phyloP scores from a whole-genome alignment of 192 early-diverging fungal species.

The Phycomyces nitens region DNA sequence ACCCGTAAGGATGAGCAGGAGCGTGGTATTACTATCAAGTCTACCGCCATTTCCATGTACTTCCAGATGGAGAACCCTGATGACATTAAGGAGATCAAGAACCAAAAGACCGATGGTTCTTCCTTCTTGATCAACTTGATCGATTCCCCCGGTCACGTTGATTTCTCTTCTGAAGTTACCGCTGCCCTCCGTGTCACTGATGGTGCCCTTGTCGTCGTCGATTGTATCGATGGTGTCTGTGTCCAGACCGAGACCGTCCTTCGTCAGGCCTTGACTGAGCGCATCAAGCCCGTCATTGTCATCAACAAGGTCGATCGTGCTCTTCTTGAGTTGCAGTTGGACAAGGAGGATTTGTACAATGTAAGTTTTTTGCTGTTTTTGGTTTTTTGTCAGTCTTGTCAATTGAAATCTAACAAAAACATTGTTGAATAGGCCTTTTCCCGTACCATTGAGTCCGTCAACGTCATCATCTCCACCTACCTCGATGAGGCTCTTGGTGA shows the following conservation, averaged over 20 bases:
- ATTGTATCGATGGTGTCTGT: constrained; percentile 96
- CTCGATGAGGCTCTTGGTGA: constrained; percentile 84
- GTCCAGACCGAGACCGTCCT: constrained; percentile 99
- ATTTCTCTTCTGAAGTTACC: constrained; percentile 98
- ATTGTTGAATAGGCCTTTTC: constrained; percentile 92
- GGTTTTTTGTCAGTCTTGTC: too few relatives aligned
- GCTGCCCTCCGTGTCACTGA: constrained; percentile 99
- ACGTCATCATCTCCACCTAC: constrained; percentile 97
- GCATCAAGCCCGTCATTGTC: constrained; percentile 95
- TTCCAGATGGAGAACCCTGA: constrained; percentile 82
- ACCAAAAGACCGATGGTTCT: constrained; percentile 76
- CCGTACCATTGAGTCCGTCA: constrained; percentile 95
- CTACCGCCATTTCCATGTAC: constrained; percentile 98
- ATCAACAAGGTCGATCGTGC: constrained; percentile 99
- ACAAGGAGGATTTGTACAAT: constrained; percentile 93
- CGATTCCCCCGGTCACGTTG: constrained; percentile 99
- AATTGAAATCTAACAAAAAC: too few relatives aligned
- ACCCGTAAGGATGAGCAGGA: constrained; percentile 97
- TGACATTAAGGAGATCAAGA: constrained; percentile 80
- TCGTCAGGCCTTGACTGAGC: constrained; percentile 94
- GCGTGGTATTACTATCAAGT: constrained; percentile 99
- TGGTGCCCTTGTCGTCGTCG: constrained; percentile 98
- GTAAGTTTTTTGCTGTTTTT: constrained; percentile 24
- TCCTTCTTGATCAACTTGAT: constrained; percentile 99
- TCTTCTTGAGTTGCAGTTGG: constrained; percentile 91